phyloP scores from a whole-genome alignment of 805 yeast species.

The Ogataea chonburiensis region DNA sequence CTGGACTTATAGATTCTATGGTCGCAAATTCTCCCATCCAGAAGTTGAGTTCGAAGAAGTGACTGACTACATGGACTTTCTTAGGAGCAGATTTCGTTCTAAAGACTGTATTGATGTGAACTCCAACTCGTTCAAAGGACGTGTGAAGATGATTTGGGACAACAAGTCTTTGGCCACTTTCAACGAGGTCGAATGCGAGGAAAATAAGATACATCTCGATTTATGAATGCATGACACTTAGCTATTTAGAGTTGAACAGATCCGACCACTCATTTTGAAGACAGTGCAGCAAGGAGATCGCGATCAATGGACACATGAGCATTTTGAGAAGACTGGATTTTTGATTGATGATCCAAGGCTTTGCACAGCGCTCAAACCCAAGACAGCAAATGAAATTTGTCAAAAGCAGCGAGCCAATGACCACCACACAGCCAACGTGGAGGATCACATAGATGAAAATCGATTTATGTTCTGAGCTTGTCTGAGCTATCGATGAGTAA shows the following conservation, averaged over 20 bases:
- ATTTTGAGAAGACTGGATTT: conserved; percentile 7
- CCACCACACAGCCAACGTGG: conserved; percentile 18
- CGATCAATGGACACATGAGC: conserved; percentile 18
- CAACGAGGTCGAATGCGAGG: conserved; percentile 1
- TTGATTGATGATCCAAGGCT: conserved; percentile 20
- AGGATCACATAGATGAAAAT: conserved; percentile 8
- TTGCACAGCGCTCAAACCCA: conserved; percentile 7
- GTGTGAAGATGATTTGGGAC: background rate
- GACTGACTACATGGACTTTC: background rate
- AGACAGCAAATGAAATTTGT: conserved; percentile 19
- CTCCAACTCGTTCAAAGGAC: background rate
- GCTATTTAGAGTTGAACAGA: conserved; percentile 10
- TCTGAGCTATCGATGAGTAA: conserved; percentile 5
- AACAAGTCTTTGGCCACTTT: conserved; percentile 1
- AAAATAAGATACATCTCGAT: background rate
- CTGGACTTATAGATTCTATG: background rate
- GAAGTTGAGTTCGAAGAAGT: background rate
- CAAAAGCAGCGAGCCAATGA: conserved; percentile 19
- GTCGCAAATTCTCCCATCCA: background rate
- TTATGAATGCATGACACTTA: conserved; percentile 1
- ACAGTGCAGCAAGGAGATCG: conserved; percentile 17
- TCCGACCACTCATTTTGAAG: conserved; percentile 16
- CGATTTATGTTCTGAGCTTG: background rate
- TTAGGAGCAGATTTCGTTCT: background rate
- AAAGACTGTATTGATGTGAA: background rate